phyloP scores from a whole-genome alignment of 179 eudicot species.

The Spergularia azorica region DNA sequence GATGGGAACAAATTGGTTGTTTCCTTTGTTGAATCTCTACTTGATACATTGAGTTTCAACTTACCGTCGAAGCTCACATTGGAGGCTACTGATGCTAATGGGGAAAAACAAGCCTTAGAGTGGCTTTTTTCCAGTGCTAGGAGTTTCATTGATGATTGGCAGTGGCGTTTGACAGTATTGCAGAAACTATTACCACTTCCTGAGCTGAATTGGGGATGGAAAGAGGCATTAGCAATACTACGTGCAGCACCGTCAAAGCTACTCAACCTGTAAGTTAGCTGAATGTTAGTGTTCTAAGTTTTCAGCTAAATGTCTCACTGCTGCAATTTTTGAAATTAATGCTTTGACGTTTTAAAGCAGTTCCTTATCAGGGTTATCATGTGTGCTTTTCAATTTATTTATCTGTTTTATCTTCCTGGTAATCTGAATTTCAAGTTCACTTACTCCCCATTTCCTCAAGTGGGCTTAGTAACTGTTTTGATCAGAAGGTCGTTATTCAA shows the following conservation, averaged over 20 bases:
- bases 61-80: conserved; percentile 55
- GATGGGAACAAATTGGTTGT: conserved; percentile 68
- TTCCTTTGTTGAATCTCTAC: conserved; percentile 61
- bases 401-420: background rate
- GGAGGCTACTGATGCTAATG: conserved; percentile 49
- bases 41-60: conserved; percentile 65
- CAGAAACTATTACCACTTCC: conserved; percentile 82
- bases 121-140: conserved; percentile 80
- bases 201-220: conserved; percentile 94
- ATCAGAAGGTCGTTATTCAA: background rate
- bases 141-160: conserved; percentile 89
- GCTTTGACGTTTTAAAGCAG: background rate
- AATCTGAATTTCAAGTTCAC: background rate
- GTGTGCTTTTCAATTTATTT: background rate
- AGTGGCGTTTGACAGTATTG: conserved; percentile 92
- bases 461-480: background rate
- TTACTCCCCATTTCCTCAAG: background rate
- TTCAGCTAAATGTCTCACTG: background rate
- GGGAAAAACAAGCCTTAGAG: conserved; percentile 67
- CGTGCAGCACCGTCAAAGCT: conserved; percentile 98
- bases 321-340: too few relatives aligned
- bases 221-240: conserved; percentile 80
- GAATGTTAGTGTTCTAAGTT: conserved; percentile 2
- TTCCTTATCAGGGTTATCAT: background rate
- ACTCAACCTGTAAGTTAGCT: conserved; percentile 78